Base-by-base conservation (phyloP, 148 eudicot genomes). In the Rhododendron henanense region DNA sequence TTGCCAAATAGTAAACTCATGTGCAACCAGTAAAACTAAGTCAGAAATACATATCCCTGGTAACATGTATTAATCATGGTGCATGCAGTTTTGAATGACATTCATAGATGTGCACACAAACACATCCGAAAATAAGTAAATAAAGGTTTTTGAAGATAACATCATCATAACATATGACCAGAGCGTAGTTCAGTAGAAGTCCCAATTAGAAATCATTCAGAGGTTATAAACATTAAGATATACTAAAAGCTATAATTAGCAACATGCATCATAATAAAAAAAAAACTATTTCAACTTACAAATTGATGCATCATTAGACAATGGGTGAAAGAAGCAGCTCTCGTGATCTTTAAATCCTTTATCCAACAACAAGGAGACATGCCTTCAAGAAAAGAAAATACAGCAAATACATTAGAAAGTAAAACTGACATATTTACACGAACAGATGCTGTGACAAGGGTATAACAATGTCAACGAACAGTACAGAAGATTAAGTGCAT, bases 241-340 rank as follows among this genome's bases (percentile, higher is more conserved):
- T 77, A 39, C 48, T 1, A 19, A 77, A 9, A 7, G 4, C 10
- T 44, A 41, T n/a, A 50, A 47, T 18, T 10, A n/a, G 48, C 44
- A 80, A 80, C 55, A 80, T 31, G 3, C 13, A 80, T 67, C 31
- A 50, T 71, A 14, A 18, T 57, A 23, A 28, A 47, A 19, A 35
- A 35, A 45, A 77, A 81, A 1, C 6, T 87, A 3, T 59, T 79
- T 14, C 37, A n/a, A 80, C 94, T 90, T 91, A 96, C 99, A 91
- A 23, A 96, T 90, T 81, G 99, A 85, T 91, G 89, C 90, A 82
- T 96, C 98, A 89, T 96, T 96, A 23, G 96, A 93, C 73, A 96
- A 87, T 76, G 99, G 99, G 82, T 96, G 99, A 92, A 96, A 96
- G 86, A 96, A 85, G 83, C 95, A 92, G 89, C 90, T 87, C 33